Base-by-base conservation (phyloP, 768 basidiomycete genomes). In the Nevesoporus exiguus region DNA sequence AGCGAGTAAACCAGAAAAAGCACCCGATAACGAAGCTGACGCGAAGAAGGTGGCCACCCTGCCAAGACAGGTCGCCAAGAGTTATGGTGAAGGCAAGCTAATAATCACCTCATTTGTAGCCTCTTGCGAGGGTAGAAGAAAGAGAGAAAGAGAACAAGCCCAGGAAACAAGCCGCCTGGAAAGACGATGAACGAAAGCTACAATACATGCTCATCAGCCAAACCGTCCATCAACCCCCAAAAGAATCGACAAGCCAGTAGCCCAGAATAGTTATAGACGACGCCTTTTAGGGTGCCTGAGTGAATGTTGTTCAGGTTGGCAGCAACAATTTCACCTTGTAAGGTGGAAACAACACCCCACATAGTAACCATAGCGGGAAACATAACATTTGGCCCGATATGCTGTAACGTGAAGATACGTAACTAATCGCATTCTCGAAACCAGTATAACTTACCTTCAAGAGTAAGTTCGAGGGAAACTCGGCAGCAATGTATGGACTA, bases 261-360 rank as follows among this genome's bases (percentile, higher is more conserved):
- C 27, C 86, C 82, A 65, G 65, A 80, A 73, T 66, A 84, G 61
- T 57, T 73, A 59, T 62, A 76, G 65, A 70, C 81, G 14, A 79
- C 58, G 1, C 80, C 80, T 53, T 17, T 6, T 15, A 44, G 10
- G 13, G n/a, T 29, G 30, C 5, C 22, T 36, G 22, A 47, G 37
- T 29, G 19, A 30, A 47, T 41, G 3, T 22, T 7, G 5, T 24
- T n/a, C 30, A 7, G 9, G 19, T n/a, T 22, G 22, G 46, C n/a
- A 43, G 11, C 17, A n/a, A 42, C 10, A 58, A 30, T 31, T 34
- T 55, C 24, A 77, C 83, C 85, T 76, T 88, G 85, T 42, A 81
- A 71, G 9, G 82, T 75, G 10, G 79, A 76, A 14, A 83, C 77
- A n/a, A 86, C 44, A n/a, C 87, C 87, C 86, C 88, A 90, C 1